Base-by-base conservation (phyloP, 1,139 yeast genomes). In the Hyphopichia burtonii region DNA sequence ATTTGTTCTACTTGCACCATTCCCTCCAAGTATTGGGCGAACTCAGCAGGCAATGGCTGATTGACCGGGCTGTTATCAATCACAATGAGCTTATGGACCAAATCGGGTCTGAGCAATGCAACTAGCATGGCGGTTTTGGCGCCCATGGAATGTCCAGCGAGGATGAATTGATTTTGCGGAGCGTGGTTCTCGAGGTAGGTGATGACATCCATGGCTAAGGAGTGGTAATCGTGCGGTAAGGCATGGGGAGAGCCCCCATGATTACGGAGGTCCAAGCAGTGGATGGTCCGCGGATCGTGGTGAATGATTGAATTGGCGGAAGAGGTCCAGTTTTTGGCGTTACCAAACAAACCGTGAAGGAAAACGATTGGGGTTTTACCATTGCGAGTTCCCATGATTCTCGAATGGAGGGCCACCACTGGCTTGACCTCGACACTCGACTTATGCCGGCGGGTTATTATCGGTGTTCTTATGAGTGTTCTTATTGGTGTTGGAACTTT, bases 111-210 rank as follows among this genome's bases (percentile, higher is more conserved):
- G 37, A 58, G 50, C 35, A 77, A 56, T 4, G 72, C 63, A 3
- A 71, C 66, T 41, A 73, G 44, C 80, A 77, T 76, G 6, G 78
- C 71, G 5, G 71, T 71, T 45, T 77, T 77, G 7, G 80, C 82
- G 0, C 83, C 83, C 70, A 78, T 67, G 20, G 78, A 74, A 50
- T 77, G 80, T 0, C 83, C 83, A 17, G 11, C 34, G 3, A 28
- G n/a, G 4, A 14, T 28, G 17, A 15, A 14, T 28, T 28, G 14
- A n/a, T 15, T 64, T 65, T 23, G 12, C 15, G 27, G 58, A 1
- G 53, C 43, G 14, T 61, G 57, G 19, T 54, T 51, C 15, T 56
- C 47, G 12, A 75, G 45, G 41, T 68, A 68, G 28, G 54, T 48
- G 14, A 63, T 55, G 14, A 78, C 64, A 50, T 80, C 85, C 3